Base-by-base conservation (phyloP, 2,329 filamentous ascomycete species). In the Fusarium sp. region DNA sequence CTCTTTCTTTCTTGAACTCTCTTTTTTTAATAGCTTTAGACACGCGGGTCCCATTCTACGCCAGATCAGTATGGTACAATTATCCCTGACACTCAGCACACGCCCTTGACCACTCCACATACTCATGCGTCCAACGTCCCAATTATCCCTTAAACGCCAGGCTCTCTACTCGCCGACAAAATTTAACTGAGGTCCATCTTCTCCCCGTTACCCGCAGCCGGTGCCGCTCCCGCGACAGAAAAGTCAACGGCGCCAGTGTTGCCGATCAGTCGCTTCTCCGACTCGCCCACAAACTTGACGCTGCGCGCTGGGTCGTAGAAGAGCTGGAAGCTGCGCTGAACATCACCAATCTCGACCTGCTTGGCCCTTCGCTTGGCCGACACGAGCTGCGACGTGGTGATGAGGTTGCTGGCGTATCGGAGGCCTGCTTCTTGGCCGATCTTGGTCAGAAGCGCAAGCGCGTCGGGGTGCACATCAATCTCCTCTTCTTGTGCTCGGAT, bases 401-500 rank as follows among this genome's bases (percentile, higher is more conserved):
- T 98, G 65, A 99, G 91, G 82, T 99, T 98, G 86, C 94, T 97
- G n/a, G 95, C 96, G 82, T 99, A 99, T 77, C 96, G 90, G 60
- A 99, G 88, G 27, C 96, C 96, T 2, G 95, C 92, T 83, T 99
- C 96, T 79, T 95, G 90, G 34, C 95, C 96, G 78, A 98, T 97
- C 87, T 98, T 98, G 71, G 96, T 97, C 40, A 99, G 89, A 16
- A 99, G 89, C 1, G 95, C 95, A 14, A 99, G 89, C 1, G 96
- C 96, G 81, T 98, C 95, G 7, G 95, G 89, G 0, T 94, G 94
- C 37, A 98, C 86, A 73, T 99, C 96, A 58, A 99, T 92, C 82
- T 99, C 96, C 82, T 99, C 96, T 83, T 99, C 96, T 80, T 96
- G 93, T 11, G 96, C 96, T 69, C 96, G 92, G 82, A 99, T 97